Evolutionary conservation across 805 yeast species (phyloP).

Genomic region (Saccharomycopsis lassenensis): DNA sequence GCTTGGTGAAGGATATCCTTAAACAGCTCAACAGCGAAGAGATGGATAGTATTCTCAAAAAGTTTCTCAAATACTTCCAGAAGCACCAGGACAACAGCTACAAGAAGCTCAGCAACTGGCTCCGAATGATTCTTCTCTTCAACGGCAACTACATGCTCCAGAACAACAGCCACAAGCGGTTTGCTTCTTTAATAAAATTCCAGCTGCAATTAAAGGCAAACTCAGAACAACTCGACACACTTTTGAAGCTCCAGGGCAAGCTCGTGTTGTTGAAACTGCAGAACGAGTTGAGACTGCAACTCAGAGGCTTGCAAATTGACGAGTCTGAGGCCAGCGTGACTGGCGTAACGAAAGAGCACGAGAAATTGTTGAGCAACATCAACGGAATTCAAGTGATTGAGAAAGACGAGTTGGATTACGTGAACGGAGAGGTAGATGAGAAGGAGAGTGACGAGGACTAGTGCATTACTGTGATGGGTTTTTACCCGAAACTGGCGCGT

Average conservation of each 20-base stretch:
- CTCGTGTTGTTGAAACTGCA: slow-evolving; percentile 15
- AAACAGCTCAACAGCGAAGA: slow-evolving; percentile 13
- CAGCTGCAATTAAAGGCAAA: slow-evolving; percentile 6
- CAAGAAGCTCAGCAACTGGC: slow-evolving; percentile 14
- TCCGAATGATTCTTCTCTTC: slow-evolving; percentile 9
- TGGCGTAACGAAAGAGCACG: slow-evolving; percentile 4
- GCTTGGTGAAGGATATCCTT: slow-evolving; percentile 12
- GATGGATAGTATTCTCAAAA: slow-evolving; percentile 7
- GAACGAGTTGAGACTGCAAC: slow-evolving; percentile 10
- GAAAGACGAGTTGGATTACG: slow-evolving; percentile 15
- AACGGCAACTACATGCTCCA: slow-evolving; percentile 12
- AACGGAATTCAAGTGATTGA: slow-evolving; percentile 16
- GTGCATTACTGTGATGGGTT: too few relatives aligned
- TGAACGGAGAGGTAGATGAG: slow-evolving; percentile 15
- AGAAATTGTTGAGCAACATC: slow-evolving; percentile 9
- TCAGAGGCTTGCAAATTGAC: neutral
- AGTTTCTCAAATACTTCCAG: slow-evolving; percentile 4
- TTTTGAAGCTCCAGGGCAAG: slow-evolving; percentile 17
- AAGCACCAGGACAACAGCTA: neutral
- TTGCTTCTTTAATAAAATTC: slow-evolving; percentile 9
- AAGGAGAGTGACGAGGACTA: slow-evolving; percentile 4
- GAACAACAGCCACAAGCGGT: slow-evolving; percentile 3
- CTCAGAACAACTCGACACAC: slow-evolving; percentile 5
- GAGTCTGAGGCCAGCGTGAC: too few relatives aligned
- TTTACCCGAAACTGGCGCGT: too few relatives aligned